Evolutionary conservation across 2,329 filamentous ascomycete species (phyloP), one percentile per base, ranked within the genome.

Genomic region (Chrysosporium queenslandicum): DNA sequence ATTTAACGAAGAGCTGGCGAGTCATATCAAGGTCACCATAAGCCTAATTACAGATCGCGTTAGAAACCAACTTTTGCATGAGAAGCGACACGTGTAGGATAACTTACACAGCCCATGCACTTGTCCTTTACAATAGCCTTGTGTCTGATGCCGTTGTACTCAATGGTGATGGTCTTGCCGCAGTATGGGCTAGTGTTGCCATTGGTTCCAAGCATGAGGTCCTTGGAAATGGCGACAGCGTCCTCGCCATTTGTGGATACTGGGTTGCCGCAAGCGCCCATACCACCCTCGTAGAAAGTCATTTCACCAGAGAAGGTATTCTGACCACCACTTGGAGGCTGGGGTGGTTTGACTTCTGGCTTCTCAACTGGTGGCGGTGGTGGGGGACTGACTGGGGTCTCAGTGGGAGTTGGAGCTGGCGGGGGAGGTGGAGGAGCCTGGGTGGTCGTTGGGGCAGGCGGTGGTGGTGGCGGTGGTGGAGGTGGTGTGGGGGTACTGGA

Each of bases 141-240:
- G 59, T 73, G 65, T 1, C 74, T 75, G 66, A 78, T 77, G 66
- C 85, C 85, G 46, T 76, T 73, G 64, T 73, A 73, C 37, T 61
- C 71, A 71, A 89, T 80, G 58, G 76, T 81, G 63, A 90, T 77
- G 46, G 71, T 80, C 71, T 81, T 77, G 65, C 81, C 82, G 68
- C 87, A 92, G 66, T 80, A 77, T 45, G 79, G 77, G 74, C 89
- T 86, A 60, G 67, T 72, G 72, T 86, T 87, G 61, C 82, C 82
- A 51, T 66, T 63, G 0, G 64, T 57, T 55, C 80, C 82, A 80
- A 18, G 14, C 34, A 90, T 87, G 63, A 86, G 70, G 3, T 61
- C 70, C 39, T 74, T 60, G 18, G 84, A 79, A 50, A 94, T 73
- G 55, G 87, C 87, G 53, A 92, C 80, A 55, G 88, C 80, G 64